Evolutionary conservation across 176 grass and related monocot species (phyloP), one percentile per base, ranked within the genome.

Genomic region (Luzula sylvatica): DNA sequence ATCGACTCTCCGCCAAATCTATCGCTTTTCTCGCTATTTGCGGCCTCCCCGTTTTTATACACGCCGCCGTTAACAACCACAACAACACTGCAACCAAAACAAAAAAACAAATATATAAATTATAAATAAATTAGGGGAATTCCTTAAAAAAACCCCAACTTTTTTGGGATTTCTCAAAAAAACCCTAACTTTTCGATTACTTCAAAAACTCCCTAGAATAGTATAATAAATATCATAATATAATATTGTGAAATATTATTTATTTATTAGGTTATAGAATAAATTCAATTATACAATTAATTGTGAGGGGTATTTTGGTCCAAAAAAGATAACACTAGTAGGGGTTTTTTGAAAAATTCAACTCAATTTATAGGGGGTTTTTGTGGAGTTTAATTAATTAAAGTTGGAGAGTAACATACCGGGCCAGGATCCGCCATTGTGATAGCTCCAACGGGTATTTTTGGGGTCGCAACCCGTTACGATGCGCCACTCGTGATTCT

Each of bases 361-460:
- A n/a, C n/a, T 8, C 11, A 9, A 45, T 14, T 45, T 8, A 45
- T 45, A 45, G 8, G 40, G 40, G 24, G 19, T 21, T 3, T 11
- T 21, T 14, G 49, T 15, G 15, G 49, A 53, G 49, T 2, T 53
- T 14, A 21, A n/a, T n/a, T n/a, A n/a, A n/a, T n/a, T n/a, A 0
- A 15, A 32, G 53, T n/a, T 5, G 12, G 5, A 16, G n/a, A n/a
- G n/a, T n/a, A 4, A 30, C 60, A 28, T 42, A 78, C 75, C 75
- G 55, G 75, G 66, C 74, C 74, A 78, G 40, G 74, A 78, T 57
- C 74, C 74, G 14, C 74, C 74, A 50, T 78, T 71, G 57, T 78
- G 74, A 42, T 78, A 78, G 39, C 74, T 78, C 74, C 74, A 78
- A 15, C 74, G 50, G 20, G 74, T 71, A 20, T 78, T 78, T 41